phyloP scores from a whole-genome alignment of 1,139 yeast species.

The Magnusiomyces magnusii region DNA sequence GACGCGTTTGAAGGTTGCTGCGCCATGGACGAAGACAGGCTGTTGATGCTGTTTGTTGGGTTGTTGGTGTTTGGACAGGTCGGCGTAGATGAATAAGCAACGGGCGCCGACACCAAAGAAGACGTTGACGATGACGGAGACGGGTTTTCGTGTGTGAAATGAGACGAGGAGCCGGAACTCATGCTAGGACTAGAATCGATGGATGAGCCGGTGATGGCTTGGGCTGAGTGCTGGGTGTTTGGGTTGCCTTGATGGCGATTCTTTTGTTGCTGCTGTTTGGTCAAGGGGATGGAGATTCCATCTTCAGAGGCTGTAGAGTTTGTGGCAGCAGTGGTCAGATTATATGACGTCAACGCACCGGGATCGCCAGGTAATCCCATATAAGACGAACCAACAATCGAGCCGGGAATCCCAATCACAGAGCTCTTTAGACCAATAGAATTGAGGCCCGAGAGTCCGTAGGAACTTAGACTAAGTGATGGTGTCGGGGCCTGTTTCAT shows the following conservation, averaged over 20 bases:
- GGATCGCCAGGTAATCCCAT: not conserved
- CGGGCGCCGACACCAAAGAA: not conserved
- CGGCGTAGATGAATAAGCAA: not conserved
- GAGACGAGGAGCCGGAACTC: slow-evolving; percentile 1
- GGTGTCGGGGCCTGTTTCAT: not conserved
- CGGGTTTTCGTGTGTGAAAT: not conserved
- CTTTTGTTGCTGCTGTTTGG: not conserved
- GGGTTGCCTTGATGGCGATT: not conserved
- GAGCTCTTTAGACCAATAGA: not conserved
- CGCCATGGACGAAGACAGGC: not conserved
- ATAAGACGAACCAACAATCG: not conserved
- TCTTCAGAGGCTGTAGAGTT: not conserved
- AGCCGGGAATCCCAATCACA: not conserved
- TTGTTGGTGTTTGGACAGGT: not conserved
- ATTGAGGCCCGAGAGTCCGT: not conserved
- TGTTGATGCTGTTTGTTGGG: not conserved
- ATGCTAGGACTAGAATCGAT: not conserved
- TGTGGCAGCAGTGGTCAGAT: not conserved
- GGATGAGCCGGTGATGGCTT: not conserved
- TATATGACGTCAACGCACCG: not conserved
- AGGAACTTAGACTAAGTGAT: not conserved
- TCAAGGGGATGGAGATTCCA: not conserved
- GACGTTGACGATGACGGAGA: not conserved
- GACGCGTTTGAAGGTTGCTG: not conserved
- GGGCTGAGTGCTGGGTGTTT: not conserved